phyloP scores from a whole-genome alignment of 108 stramenopile species.

The Conticribra weissflogii region DNA sequence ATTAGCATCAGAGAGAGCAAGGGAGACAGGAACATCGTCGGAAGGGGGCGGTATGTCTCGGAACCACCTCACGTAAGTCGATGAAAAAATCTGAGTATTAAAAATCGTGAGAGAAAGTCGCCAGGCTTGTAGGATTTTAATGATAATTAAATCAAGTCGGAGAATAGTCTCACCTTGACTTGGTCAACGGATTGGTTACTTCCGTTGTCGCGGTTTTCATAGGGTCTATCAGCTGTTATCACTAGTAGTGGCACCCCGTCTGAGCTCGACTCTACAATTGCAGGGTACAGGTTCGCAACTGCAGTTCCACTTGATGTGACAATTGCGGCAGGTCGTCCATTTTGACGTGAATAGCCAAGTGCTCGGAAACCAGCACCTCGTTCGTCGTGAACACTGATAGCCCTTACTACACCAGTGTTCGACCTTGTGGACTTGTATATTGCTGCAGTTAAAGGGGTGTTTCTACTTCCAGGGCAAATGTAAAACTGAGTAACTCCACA shows the following conservation, averaged over 20 bases:
- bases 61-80: conserved; percentile 82
- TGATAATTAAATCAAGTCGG: not conserved
- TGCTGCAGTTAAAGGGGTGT: conserved; percentile 87
- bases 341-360: conserved; percentile 78
- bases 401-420: conserved; percentile 64
- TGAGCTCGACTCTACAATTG: conserved; percentile 81
- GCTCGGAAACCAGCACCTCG: conserved; percentile 93
- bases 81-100: conserved; percentile 60
- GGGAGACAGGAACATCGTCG: conserved; percentile 80
- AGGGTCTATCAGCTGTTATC: conserved; percentile 92
- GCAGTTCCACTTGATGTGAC: conserved; percentile 93
- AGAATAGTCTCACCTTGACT: conserved; percentile 54
- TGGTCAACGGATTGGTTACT: conserved; percentile 95
- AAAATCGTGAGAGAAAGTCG: not conserved
- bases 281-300: conserved; percentile 91
- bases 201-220: conserved; percentile 87
- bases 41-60: conserved; percentile 85
- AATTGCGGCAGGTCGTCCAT: conserved; percentile 82
- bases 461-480: conserved; percentile 92
- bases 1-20: conserved; percentile 83
- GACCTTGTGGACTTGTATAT: conserved; percentile 68
- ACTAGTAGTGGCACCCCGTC: conserved; percentile 86
- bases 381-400: conserved; percentile 91
- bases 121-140: not conserved
- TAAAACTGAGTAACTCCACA: conserved; percentile 85